These are phyloP conservation scores for Colletotrichum orbiculare DNA, from an alignment of 2,329 filamentous ascomycete genomes.

Conservation along the genomic window DNA sequence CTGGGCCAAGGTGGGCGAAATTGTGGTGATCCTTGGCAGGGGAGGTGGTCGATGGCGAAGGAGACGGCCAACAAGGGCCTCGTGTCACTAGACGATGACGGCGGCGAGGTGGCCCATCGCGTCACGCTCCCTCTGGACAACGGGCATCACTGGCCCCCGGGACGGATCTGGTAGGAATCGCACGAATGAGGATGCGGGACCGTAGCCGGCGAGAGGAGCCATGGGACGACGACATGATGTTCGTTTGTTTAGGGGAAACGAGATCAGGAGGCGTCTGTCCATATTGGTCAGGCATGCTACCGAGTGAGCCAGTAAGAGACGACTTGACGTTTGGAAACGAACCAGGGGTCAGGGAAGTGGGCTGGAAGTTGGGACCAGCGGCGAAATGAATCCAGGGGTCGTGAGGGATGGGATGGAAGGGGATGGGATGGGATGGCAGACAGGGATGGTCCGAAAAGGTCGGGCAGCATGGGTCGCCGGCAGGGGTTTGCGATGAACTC, in stretches of 20 bases:
- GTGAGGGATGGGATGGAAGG: conserved; percentile 5
- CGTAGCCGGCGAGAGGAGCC: background rate
- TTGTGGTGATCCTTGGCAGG: conserved; percentile 19
- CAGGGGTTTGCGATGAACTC: background rate
- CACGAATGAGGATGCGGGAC: conserved; percentile 21
- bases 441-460: conserved; percentile 9
- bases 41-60: background rate
- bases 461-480: conserved; percentile 2
- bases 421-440: conserved; percentile 14
- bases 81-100: background rate
- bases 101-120: conserved; percentile 2
- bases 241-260: conserved; percentile 29
- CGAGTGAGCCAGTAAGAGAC: conserved; percentile 4
- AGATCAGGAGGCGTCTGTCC: conserved; percentile 23
- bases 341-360: conserved; percentile 6
- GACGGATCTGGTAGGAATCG: conserved; percentile 13
- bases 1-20: conserved; percentile 11
- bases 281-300: conserved; percentile 9
- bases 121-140: background rate
- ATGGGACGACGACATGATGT: conserved; percentile 17
- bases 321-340: conserved; percentile 28
- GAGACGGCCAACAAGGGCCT: background rate
- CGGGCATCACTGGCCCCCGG: conserved; percentile 4
- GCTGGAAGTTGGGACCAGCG: background rate
- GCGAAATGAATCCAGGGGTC: conserved; percentile 31